phyloP scores from a whole-genome alignment of 148 eudicot species.

The Silene uniflora region DNA sequence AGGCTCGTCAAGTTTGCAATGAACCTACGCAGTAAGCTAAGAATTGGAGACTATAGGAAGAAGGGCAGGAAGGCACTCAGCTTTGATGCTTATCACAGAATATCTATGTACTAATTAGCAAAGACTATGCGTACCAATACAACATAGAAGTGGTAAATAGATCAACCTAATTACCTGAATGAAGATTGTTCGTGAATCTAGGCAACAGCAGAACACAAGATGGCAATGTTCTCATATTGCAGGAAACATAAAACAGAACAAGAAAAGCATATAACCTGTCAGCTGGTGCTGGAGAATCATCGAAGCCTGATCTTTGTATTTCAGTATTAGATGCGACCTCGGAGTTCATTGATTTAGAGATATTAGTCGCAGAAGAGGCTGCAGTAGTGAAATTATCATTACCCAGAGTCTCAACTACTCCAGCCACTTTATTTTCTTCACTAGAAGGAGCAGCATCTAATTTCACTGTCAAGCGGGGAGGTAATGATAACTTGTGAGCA shows the following conservation, averaged over 20 bases:
- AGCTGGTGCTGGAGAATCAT: constrained; percentile 25
- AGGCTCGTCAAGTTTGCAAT: not conserved
- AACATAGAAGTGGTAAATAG: not conserved
- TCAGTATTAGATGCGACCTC: constrained; percentile 17
- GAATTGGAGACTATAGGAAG: not conserved
- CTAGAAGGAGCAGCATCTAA: constrained; percentile 5
- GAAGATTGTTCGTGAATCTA: not conserved
- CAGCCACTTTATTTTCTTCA: constrained; percentile 25
- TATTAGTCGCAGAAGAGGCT: constrained; percentile 19
- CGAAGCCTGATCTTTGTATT: constrained; percentile 20
- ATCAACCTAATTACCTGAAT: constrained; percentile 6
- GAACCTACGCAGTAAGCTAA: not conserved
- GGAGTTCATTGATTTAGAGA: constrained; percentile 23
- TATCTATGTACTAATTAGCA: not conserved
- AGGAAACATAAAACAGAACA: not conserved
- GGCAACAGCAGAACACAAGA: not conserved
- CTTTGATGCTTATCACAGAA: not conserved
- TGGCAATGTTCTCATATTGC: not conserved
- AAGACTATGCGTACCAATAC: not conserved
- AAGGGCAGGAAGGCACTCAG: not conserved
- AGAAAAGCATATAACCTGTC: constrained; percentile 31
- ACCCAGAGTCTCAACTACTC: constrained; percentile 19
- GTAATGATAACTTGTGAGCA: not conserved
- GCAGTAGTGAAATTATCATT: constrained; percentile 22
- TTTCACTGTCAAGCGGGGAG: constrained; percentile 16